Conservation (phyloP, 805 yeast species). For the Soucietia sequanensis region DNA sequence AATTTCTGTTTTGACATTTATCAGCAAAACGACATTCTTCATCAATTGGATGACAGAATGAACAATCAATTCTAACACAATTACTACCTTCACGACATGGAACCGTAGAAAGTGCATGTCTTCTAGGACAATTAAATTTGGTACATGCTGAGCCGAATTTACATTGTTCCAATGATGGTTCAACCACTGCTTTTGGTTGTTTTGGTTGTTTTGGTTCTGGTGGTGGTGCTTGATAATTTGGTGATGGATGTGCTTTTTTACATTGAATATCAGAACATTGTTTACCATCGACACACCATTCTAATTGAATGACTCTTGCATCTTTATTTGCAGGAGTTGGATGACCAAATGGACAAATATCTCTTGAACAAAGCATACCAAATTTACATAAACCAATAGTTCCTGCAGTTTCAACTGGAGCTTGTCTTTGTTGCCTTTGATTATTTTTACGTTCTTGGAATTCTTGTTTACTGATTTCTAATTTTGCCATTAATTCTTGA, state of each 20-base stretch:
- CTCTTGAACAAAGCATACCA: constrained; percentile 73
- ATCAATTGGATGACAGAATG: constrained; percentile 75
- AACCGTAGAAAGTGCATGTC: constrained; percentile 76
- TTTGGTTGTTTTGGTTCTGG: constrained; percentile 9
- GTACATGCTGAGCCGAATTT: constrained; percentile 76
- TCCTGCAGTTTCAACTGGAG: constrained; percentile 31
- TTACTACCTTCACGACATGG: constrained; percentile 80
- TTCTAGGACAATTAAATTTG: constrained; percentile 71
- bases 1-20: constrained; percentile 67
- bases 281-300: constrained; percentile 77
- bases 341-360: constrained; percentile 83
- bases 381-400: constrained; percentile 72
- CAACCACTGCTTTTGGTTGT: constrained; percentile 20
- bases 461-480: constrained; percentile 60
- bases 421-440: constrained; percentile 28
- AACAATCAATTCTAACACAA: constrained; percentile 79
- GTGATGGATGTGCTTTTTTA: constrained; percentile 78
- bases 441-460: constrained; percentile 40
- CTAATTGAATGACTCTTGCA: constrained; percentile 63
- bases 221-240: constrained; percentile 23
- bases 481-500: constrained; percentile 64
- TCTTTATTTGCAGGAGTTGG: constrained; percentile 83
- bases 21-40: constrained; percentile 80
- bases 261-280: constrained; percentile 62
- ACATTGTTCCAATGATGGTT: constrained; percentile 74